phyloP scores from a whole-genome alignment of 2,329 filamentous ascomycete genomes.

The Fusarium torreyae region DNA sequence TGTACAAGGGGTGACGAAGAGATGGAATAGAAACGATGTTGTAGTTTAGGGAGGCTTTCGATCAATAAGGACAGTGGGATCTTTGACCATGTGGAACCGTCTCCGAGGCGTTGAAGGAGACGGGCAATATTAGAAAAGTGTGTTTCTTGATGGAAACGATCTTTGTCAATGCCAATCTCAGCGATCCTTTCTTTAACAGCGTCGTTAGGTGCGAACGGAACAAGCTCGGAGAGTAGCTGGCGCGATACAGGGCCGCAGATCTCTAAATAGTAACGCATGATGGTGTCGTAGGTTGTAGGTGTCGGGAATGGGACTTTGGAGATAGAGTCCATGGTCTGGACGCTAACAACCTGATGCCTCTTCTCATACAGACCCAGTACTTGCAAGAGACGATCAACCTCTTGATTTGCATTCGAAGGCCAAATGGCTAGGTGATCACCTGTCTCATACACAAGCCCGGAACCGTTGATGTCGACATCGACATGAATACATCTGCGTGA shows the following conservation, averaged over 20 bases:
- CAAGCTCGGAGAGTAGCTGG: conserved; percentile 89
- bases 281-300: conserved; percentile 96
- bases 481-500: conserved; percentile 90
- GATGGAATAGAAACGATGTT: conserved; percentile 98
- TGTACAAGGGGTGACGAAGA: conserved; percentile 95
- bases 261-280: conserved; percentile 94
- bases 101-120: conserved; percentile 79
- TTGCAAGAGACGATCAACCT: conserved; percentile 90
- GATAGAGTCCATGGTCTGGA: conserved; percentile 93
- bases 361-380: conserved; percentile 83
- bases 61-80: conserved; percentile 96
- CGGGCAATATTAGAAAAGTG: conserved; percentile 92
- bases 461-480: conserved; percentile 91
- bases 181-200: conserved; percentile 87
- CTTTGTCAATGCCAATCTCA: conserved; percentile 91
- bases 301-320: conserved; percentile 99
- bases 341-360: conserved; percentile 83
- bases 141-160: conserved; percentile 92
- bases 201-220: conserved; percentile 90
- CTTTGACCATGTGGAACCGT: conserved; percentile 81
- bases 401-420: conserved; percentile 93
- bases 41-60: conserved; percentile 92
- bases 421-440: conserved; percentile 97
- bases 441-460: conserved; percentile 92
- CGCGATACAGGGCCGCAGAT: conserved; percentile 95